These are phyloP conservation scores for Sarocladiaceae sp. DNA, from an alignment of 2,329 filamentous ascomycete species.

Conservation along the genomic window DNA sequence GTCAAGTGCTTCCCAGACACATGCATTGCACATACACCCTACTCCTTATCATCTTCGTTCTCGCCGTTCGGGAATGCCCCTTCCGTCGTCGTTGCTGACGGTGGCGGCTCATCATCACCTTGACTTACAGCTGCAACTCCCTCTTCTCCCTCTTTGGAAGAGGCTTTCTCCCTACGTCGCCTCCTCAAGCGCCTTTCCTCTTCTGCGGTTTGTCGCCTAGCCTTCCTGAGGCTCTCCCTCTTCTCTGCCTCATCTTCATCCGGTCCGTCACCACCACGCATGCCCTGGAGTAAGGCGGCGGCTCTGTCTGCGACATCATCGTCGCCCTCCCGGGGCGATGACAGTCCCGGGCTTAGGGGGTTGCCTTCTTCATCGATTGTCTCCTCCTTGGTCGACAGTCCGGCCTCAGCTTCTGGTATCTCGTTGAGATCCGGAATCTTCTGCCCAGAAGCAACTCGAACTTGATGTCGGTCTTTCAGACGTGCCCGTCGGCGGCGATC, in stretches of 20 bases:
- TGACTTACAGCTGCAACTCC: conserved; percentile 17
- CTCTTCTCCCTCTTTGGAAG: conserved; percentile 26
- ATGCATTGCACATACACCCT: conserved; percentile 6
- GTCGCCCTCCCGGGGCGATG: conserved; percentile 40
- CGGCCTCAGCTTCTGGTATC: conserved; percentile 48
- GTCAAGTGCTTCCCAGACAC: conserved; percentile 5
- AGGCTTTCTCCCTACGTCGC: conserved; percentile 57
- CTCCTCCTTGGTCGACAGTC: conserved; percentile 26
- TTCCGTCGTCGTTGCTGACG: conserved; percentile 12
- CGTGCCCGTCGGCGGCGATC: conserved; percentile 81
- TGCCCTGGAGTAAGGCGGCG: conserved; percentile 74
- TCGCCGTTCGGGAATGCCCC: conserved; percentile 3
- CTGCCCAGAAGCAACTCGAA: conserved; percentile 82
- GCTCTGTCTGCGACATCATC: conserved; percentile 82
- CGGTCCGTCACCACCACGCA: conserved; percentile 62
- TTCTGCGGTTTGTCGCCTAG: conserved; percentile 65
- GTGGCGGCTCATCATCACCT: conserved; percentile 11
- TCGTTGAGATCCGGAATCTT: conserved; percentile 68
- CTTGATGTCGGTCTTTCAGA: conserved; percentile 84
- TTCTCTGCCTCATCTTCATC: conserved; percentile 43
- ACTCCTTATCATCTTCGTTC: conserved; percentile 14
- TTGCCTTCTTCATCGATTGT: conserved; percentile 42
- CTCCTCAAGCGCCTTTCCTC: conserved; percentile 66
- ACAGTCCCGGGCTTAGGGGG: conserved; percentile 44
- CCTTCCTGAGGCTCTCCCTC: conserved; percentile 55